Conservation (phyloP, 345 rosid genomes). For the Acer yangbiense region DNA sequence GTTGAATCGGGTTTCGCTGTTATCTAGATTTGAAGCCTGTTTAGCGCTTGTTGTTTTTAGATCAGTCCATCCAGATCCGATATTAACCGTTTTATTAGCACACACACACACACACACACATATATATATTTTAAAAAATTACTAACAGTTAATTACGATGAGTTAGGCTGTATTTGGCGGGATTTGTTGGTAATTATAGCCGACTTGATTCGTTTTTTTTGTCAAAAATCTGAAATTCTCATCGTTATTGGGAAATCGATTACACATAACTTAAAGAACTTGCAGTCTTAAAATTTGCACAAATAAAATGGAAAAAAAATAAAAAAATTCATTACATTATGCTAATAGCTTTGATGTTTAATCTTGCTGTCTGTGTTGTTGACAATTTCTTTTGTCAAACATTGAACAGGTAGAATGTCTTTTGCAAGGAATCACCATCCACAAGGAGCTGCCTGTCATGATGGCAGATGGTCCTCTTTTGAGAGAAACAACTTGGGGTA, state of each 20-base stretch:
- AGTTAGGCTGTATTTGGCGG: not conserved
- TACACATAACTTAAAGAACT: too few relatives aligned
- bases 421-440: slow-evolving; percentile 41
- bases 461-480: slow-evolving; percentile 36
- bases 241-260: not conserved
- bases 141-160: not conserved
- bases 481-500: slow-evolving; percentile 31
- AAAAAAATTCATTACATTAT: not conserved
- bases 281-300: not conserved
- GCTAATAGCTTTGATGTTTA: not conserved
- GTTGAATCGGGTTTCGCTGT: not conserved
- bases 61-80: not conserved
- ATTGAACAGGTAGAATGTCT: slow-evolving; percentile 43
- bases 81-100: not conserved
- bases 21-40: not conserved
- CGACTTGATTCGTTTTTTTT: not conserved
- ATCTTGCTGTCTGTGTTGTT: not conserved
- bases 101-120: too few relatives aligned
- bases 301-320: not conserved
- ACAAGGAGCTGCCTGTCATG: slow-evolving; percentile 43
- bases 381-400: not conserved
- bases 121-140: not conserved
- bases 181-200: not conserved
- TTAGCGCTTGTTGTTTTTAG: not conserved
- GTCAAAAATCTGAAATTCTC: not conserved